Evolutionary conservation across 2,329 filamentous ascomycete species (phyloP).

Genomic region (Xylaria sp.): DNA sequence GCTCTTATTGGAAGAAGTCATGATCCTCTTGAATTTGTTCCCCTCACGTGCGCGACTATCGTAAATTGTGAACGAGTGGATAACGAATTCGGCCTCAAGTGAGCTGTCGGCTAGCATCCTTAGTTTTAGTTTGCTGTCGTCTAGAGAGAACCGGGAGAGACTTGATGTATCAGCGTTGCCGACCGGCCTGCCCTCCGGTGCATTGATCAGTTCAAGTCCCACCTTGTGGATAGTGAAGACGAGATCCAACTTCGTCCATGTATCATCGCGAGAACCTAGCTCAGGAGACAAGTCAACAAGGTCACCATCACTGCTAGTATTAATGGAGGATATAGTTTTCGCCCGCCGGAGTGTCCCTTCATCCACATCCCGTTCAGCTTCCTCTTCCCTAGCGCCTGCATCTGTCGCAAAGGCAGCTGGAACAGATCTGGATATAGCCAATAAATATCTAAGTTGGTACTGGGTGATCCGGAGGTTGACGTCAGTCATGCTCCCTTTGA

Average conservation of each 20-base stretch:
- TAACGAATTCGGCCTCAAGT: slow-evolving; percentile 88
- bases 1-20: slow-evolving; percentile 94
- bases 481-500: slow-evolving; percentile 90
- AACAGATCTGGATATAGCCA: slow-evolving; percentile 86
- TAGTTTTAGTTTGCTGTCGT: slow-evolving; percentile 89
- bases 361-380: slow-evolving; percentile 77
- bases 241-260: slow-evolving; percentile 92
- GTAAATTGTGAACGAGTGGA: slow-evolving; percentile 92
- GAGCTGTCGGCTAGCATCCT: slow-evolving; percentile 92
- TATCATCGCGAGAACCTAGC: slow-evolving; percentile 68
- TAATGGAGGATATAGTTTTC: slow-evolving; percentile 50
- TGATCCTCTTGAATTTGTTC: slow-evolving; percentile 97
- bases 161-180: slow-evolving; percentile 78
- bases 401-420: slow-evolving; percentile 85
- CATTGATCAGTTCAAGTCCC: slow-evolving; percentile 84
- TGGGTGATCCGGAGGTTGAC: slow-evolving; percentile 90
- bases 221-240: slow-evolving; percentile 89
- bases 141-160: slow-evolving; percentile 90
- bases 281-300: slow-evolving; percentile 70
- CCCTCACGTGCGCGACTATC: slow-evolving; percentile 88
- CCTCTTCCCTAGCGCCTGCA: slow-evolving; percentile 71
- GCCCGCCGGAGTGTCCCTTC: slow-evolving; percentile 57
- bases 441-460: slow-evolving; percentile 85
- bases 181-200: slow-evolving; percentile 77
- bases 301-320: slow-evolving; percentile 46